Conservation (phyloP, 768 basidiomycete species). For the Suillus sp. region DNA sequence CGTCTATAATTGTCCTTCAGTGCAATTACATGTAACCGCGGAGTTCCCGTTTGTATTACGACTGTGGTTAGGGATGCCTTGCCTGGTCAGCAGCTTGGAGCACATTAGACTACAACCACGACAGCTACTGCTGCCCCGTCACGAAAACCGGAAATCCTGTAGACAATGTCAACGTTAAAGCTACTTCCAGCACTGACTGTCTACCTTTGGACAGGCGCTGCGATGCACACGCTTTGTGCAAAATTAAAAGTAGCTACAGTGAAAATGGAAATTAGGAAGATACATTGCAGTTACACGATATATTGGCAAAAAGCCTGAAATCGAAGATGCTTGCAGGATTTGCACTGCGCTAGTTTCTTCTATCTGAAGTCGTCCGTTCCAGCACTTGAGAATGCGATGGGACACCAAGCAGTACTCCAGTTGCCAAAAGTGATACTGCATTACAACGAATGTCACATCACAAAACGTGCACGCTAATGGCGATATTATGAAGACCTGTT, state of each 20-base stretch:
- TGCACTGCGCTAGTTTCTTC: not conserved
- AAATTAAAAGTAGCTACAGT: slow-evolving; percentile 25
- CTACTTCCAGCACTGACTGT: slow-evolving; percentile 35
- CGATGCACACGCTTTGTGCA: slow-evolving; percentile 43
- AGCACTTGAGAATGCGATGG: not conserved
- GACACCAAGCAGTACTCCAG: not conserved
- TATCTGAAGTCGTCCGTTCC: not conserved
- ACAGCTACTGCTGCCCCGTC: too few relatives aligned
- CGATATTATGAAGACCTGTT: not conserved
- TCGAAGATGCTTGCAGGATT: not conserved
- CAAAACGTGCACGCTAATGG: not conserved
- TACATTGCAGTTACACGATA: not conserved
- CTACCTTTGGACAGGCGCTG: slow-evolving; percentile 35
- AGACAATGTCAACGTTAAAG: slow-evolving; percentile 34
- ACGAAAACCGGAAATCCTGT: too few relatives aligned
- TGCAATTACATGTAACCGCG: not conserved
- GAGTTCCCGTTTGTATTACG: too few relatives aligned
- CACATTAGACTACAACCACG: too few relatives aligned
- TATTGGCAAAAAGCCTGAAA: not conserved
- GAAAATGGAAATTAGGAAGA: not conserved
- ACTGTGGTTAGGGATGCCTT: too few relatives aligned
- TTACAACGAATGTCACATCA: not conserved
- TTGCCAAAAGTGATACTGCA: not conserved
- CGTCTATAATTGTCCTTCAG: not conserved
- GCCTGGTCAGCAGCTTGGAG: too few relatives aligned